These are phyloP conservation scores for Hygrocybe punicea DNA, from an alignment of 768 basidiomycete genomes.

Conservation along the genomic window DNA sequence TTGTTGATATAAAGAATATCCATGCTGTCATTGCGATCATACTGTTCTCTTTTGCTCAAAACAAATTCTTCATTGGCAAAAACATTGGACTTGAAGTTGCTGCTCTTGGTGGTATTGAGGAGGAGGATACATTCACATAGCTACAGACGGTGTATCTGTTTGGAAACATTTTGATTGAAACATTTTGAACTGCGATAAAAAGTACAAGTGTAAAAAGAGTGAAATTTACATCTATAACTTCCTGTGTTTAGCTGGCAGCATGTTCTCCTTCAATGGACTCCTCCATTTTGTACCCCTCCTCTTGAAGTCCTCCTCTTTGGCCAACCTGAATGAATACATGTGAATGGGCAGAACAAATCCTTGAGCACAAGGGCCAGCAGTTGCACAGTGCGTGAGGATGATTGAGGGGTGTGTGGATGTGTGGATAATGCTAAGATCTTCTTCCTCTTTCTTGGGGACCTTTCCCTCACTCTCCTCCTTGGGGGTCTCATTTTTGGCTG, in stretches of 20 bases:
- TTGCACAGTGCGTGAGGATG: not conserved
- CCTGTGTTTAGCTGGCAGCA: not conserved
- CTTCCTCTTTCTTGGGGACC: not conserved
- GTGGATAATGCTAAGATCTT: not conserved
- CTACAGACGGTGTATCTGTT: too few species aligned
- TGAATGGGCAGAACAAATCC: not conserved
- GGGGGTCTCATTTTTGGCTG: not conserved
- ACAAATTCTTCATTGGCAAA: not conserved
- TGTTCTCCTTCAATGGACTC: constrained; percentile 1
- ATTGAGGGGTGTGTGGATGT: not conserved
- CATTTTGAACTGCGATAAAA: too few species aligned
- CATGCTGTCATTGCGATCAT: constrained; percentile 12
- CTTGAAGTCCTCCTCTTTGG: not conserved
- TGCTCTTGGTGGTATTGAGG: not conserved
- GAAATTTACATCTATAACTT: not conserved
- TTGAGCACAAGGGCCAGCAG: not conserved
- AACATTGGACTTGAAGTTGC: constrained; percentile 4
- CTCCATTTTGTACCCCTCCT: not conserved
- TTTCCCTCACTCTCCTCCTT: not conserved
- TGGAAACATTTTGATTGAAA: too few species aligned
- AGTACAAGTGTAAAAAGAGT: too few species aligned
- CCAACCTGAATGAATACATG: not conserved
- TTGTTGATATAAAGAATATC: constrained; percentile 5
- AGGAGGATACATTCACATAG: not conserved
- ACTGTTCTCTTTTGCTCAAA: not conserved